A percentile compares a stretch with the other conserved stretches of the same genome.
phyloP scores from a whole-genome alignment of 164 flowering plant species.

The Liriodendron chinense region DNA sequence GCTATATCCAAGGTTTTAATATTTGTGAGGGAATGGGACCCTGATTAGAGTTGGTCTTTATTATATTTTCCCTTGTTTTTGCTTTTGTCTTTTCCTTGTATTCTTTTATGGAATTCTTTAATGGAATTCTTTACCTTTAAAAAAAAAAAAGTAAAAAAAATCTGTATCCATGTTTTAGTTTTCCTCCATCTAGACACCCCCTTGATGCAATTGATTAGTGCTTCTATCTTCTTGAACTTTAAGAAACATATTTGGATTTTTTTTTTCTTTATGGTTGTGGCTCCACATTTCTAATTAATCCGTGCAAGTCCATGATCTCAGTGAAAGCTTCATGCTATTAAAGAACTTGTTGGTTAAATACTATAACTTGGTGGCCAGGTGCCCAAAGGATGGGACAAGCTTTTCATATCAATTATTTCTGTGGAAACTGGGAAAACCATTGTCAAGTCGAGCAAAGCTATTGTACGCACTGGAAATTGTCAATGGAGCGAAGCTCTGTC shows the following conservation, averaged over 20 bases:
- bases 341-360: not conserved
- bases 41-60: too few species aligned
- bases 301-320: not conserved
- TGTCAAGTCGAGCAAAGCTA: conserved; percentile 45
- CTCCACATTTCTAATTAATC: not conserved
- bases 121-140: too few species aligned
- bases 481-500: conserved; percentile 57
- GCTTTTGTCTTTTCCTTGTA: too few species aligned
- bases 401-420: conserved; percentile 42
- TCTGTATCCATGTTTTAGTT: too few species aligned
- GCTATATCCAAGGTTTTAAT: too few species aligned
- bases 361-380: conserved; percentile 30
- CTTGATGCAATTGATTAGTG: not conserved
- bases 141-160: too few species aligned
- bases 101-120: too few species aligned
- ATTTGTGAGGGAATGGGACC: too few species aligned
- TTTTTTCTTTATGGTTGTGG: too few species aligned
- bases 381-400: conserved; percentile 73
- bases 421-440: conserved; percentile 51
- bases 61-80: too few species aligned
- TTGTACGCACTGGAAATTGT: conserved; percentile 49
- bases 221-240: not conserved
- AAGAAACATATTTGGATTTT: too few species aligned
- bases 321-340: not conserved
- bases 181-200: not conserved